Evolutionary conservation across 2,329 filamentous ascomycete species (phyloP).

Genomic region (Sporothrix brunneoviolacea): DNA sequence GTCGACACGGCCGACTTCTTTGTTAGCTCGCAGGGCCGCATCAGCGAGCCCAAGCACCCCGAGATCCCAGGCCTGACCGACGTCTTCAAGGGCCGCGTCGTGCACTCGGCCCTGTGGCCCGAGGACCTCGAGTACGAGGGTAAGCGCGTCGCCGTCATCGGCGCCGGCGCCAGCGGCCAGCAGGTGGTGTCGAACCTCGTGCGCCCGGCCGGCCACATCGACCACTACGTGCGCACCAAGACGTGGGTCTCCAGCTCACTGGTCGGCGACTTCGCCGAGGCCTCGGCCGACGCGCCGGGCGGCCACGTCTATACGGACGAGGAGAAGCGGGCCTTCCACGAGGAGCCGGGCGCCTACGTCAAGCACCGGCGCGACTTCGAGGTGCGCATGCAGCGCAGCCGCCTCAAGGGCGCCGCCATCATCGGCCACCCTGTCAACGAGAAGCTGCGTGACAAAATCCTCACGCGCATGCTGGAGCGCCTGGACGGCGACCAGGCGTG

Average conservation of each 20-base stretch:
- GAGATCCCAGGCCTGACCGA: conserved; percentile 12
- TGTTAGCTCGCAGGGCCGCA: conserved; percentile 14
- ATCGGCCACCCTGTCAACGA: conserved; percentile 19
- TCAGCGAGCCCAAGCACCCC: conserved; percentile 12
- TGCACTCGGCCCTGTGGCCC: conserved; percentile 15
- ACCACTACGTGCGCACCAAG: conserved; percentile 20
- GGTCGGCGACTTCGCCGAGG: conserved; percentile 20
- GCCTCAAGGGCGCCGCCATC: conserved; percentile 20
- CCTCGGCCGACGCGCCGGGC: neutral
- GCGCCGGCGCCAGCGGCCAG: conserved; percentile 24
- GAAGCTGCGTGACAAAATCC: conserved; percentile 19
- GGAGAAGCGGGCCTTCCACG: neutral
- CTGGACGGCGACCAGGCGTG: conserved; percentile 27
- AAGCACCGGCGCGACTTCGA: conserved; percentile 8
- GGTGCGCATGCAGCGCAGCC: conserved; percentile 15
- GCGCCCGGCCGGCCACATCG: conserved; percentile 16
- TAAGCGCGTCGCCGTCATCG: conserved; percentile 25
- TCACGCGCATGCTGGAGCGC: conserved; percentile 22
- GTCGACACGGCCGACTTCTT: conserved; percentile 24
- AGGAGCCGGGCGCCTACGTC: conserved; percentile 3
- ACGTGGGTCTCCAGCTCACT: conserved; percentile 22
- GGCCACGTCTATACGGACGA: conserved; percentile 8
- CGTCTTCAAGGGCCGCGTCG: conserved; percentile 10
- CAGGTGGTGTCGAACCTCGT: conserved; percentile 25
- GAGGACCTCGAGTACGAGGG: conserved; percentile 10